Evolutionary conservation across 306 rosid genomes (phyloP), one percentile per base, ranked within the genome.

Genomic region (Astragalus glycyphyllos): DNA sequence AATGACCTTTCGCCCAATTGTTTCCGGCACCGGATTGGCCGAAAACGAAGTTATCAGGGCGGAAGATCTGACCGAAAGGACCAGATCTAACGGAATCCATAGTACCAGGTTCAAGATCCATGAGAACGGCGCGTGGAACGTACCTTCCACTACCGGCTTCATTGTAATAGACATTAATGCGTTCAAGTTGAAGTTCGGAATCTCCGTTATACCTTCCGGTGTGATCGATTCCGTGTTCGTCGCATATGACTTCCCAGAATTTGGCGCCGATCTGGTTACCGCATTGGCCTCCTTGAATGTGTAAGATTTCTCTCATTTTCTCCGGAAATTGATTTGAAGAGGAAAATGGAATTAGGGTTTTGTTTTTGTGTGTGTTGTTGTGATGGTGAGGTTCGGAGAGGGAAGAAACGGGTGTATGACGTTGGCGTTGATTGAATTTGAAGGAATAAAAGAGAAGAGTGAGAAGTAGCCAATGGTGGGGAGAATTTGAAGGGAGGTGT

Each of bases 51-150:
- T 82, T 82, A 15, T 82, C 83, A 0, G 86, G 86, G 5, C 86
- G 82, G 66, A 82, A 82, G 55, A 82, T 74, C 77, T 82, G 86
- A 11, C 86, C 86, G 34, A 31, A 73, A 4, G 75, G 86, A 7
- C 86, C 86, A 58, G 86, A 82, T 82, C 86, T 82, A 15, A 82
- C 40, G 50, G 86, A 82, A 20, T 82, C 80, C 85, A 81, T 81
- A 64, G 85, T 81, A 6, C 85, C 85, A 4, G 85, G 85, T 20
- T 81, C 85, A n/a, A 81, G 82, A 81, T 81, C 85, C 85, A 81
- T 81, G 53, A 77, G 82, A 34, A 81, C 85, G 11, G 85, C 85
- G 42, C 85, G 85, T 7, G 85, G 85, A 6, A 81, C 85, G 29
- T 72, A 81, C 61, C 85, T 81, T 51, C 85, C 85, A 0, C 85